Base-by-base conservation (phyloP, 2,329 filamentous ascomycete genomes). In the Pyrenochaeta sp. region DNA sequence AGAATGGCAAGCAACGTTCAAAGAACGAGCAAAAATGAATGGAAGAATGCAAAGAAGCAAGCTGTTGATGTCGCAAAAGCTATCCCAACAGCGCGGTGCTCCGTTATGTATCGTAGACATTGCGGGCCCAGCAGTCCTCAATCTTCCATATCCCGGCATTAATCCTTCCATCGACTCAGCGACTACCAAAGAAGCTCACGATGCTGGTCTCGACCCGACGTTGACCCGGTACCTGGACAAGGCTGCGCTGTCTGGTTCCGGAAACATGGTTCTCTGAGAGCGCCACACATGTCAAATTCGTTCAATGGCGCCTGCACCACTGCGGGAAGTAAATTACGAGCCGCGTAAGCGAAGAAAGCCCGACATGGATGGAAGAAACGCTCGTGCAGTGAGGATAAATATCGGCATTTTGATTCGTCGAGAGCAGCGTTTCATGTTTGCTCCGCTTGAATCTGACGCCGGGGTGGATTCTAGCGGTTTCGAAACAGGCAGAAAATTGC, bases 291-390 rank as follows among this genome's bases (percentile, higher is more conserved):
- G 58, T 61, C 63, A 62, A 55, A 57, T 49, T 45, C 37, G 49
- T 56, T 57, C 49, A 36, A 46, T 33, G 42, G 53, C 35, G 52
- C 49, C 49, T 50, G 52, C 54, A 55, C 63, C 45, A 54, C 23
- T 55, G 68, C 54, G 49, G 58, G 62, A 66, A 35, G 58, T 70
- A 66, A 45, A 71, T 69, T 64, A 57, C 45, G 29, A 49, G 56
- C 58, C 56, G 57, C 43, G 62, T 40, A 52, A 49, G 40, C 51
- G 60, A 49, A 44, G 46, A 54, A 42, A 50, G 46, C 45, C 54
- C 53, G 56, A 32, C 46, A 46, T 48, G 44, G 43, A 41, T 10
- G 46, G 29, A 29, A 39, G 32, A 48, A 49, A 54, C 57, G 47
- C 48, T 58, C 18, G 40, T 27, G 14, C 21, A 23, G 35, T 23